phyloP scores from a whole-genome alignment of 495 filamentous ascomycete genomes.

The Elaphomyces granulatus region DNA sequence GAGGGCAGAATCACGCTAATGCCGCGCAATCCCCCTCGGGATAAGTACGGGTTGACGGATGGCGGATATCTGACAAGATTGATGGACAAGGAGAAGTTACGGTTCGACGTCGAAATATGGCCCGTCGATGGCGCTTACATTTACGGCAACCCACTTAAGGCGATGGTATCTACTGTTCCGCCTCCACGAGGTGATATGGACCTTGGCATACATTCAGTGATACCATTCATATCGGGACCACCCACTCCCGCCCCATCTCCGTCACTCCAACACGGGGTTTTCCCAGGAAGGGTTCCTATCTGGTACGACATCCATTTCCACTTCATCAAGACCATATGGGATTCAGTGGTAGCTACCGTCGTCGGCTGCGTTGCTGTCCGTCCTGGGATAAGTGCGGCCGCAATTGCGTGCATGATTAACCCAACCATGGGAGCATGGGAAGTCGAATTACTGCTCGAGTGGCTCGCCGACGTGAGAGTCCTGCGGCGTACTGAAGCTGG shows the following conservation, averaged over 20 bases:
- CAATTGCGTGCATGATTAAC: constrained; percentile 41
- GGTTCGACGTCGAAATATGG: constrained; percentile 46
- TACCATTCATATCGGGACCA: too few relatives aligned
- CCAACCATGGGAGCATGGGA: constrained; percentile 56
- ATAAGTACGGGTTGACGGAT: constrained; percentile 57
- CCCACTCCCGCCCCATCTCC: too few relatives aligned
- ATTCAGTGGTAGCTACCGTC: constrained; percentile 43
- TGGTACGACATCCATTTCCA: constrained; percentile 53
- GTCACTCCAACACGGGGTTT: too few relatives aligned
- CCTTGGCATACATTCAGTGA: too few relatives aligned
- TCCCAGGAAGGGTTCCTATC: too few relatives aligned
- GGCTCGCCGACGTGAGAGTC: constrained; percentile 40
- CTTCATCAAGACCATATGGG: constrained; percentile 25
- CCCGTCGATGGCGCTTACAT: constrained; percentile 44
- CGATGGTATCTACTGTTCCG: constrained; percentile 8
- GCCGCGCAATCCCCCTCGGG: constrained; percentile 42
- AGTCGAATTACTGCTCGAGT: constrained; percentile 47
- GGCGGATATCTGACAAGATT: constrained; percentile 57
- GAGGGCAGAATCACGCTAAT: constrained; percentile 40
- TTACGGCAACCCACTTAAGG: constrained; percentile 40
- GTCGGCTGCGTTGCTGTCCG: constrained; percentile 43
- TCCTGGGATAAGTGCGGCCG: constrained; percentile 39
- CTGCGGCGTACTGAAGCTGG: too few relatives aligned
- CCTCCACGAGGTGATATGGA: constrained; percentile 15
- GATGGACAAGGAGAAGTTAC: constrained; percentile 49